Percentiles rank a stretch among this genome's conserved stretches.
Evolutionary conservation across 495 filamentous ascomycete genomes (phyloP).

Genomic region (Tetracladium setigerum): DNA sequence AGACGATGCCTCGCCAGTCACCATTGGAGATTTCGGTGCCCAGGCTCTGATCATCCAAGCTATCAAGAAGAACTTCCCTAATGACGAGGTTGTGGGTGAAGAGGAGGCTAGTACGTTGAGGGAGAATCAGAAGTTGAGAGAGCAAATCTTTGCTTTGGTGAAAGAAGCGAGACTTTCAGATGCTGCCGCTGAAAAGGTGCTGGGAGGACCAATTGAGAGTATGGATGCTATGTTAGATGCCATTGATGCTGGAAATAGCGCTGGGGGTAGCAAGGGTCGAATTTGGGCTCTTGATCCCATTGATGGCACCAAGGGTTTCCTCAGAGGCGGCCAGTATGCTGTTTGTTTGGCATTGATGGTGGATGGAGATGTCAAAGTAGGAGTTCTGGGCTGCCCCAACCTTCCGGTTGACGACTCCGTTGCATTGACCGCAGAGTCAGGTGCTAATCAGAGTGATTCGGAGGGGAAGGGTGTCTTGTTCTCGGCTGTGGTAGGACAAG

Average conservation of each 20-base stretch:
- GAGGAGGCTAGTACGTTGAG: slow-evolving; percentile 80
- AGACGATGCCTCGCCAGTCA: slow-evolving; percentile 92
- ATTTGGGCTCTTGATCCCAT: slow-evolving; percentile 98
- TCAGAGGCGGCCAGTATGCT: slow-evolving; percentile 96
- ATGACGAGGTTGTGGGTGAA: slow-evolving; percentile 88
- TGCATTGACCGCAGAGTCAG: slow-evolving; percentile 56
- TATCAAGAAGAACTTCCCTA: slow-evolving; percentile 79
- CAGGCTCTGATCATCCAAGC: slow-evolving; percentile 93
- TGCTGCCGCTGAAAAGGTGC: slow-evolving; percentile 43
- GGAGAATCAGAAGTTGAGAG: slow-evolving; percentile 53
- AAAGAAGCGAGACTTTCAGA: slow-evolving; percentile 65
- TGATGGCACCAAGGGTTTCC: slow-evolving; percentile 94
- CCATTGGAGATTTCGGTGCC: slow-evolving; percentile 94
- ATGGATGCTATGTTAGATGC: slow-evolving; percentile 74
- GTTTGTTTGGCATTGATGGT: slow-evolving; percentile 88
- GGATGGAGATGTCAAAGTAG: slow-evolving; percentile 91
- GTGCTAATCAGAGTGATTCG: slow-evolving; percentile 57
- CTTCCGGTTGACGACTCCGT: slow-evolving; percentile 74
- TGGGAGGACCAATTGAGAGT: slow-evolving; percentile 65
- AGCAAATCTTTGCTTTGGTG: slow-evolving; percentile 79
- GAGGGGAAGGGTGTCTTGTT: slow-evolving; percentile 75
- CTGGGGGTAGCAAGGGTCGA: slow-evolving; percentile 70
- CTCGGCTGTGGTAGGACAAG: slow-evolving; percentile 66
- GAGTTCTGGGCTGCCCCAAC: slow-evolving; percentile 91
- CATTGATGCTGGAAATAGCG: slow-evolving; percentile 76